Evolutionary conservation across 768 basidiomycete genomes (phyloP).

Genomic region (Paxillus rubicundulus): DNA sequence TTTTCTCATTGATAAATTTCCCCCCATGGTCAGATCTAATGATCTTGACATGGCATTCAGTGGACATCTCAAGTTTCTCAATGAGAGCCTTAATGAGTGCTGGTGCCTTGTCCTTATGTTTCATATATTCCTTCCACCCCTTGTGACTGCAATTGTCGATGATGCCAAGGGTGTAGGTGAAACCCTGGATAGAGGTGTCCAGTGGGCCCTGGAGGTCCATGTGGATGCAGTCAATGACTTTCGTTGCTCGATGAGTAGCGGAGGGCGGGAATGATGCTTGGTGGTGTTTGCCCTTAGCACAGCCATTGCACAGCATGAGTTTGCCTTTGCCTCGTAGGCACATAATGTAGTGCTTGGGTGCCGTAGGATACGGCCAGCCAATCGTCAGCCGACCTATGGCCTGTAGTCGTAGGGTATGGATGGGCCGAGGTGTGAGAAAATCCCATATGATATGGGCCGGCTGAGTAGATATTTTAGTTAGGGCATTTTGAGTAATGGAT

Average conservation of each 20-base stretch:
- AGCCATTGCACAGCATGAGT: slow-evolving; percentile 4
- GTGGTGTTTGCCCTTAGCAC: slow-evolving; percentile 11
- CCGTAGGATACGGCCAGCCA: too few species aligned
- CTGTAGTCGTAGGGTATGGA: too few species aligned
- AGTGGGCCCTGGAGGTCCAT: slow-evolving; percentile 4
- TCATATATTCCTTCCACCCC: slow-evolving; percentile 12
- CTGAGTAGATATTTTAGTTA: too few species aligned
- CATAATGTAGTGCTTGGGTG: too few species aligned
- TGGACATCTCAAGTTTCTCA: neutral
- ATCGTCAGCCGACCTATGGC: too few species aligned
- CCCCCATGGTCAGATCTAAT: slow-evolving; percentile 11
- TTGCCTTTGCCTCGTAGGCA: slow-evolving; percentile 3
- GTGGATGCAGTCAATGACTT: neutral
- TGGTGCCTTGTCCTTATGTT: slow-evolving; percentile 1
- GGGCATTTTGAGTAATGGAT: too few species aligned
- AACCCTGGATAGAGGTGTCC: slow-evolving; percentile 4
- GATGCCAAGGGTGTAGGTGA: slow-evolving; percentile 1
- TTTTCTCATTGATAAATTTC: slow-evolving; percentile 7
- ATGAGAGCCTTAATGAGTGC: slow-evolving; percentile 1
- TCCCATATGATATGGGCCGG: too few species aligned
- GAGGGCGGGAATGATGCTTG: slow-evolving; percentile 1
- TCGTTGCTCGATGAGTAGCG: neutral
- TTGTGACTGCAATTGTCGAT: slow-evolving; percentile 10
- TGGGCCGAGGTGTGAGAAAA: too few species aligned
- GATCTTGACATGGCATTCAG: neutral